Percentiles rank a stretch among this genome's conserved stretches.
Conservation (phyloP, 306 rosid genomes). For the Trichosanthes truncata region DNA sequence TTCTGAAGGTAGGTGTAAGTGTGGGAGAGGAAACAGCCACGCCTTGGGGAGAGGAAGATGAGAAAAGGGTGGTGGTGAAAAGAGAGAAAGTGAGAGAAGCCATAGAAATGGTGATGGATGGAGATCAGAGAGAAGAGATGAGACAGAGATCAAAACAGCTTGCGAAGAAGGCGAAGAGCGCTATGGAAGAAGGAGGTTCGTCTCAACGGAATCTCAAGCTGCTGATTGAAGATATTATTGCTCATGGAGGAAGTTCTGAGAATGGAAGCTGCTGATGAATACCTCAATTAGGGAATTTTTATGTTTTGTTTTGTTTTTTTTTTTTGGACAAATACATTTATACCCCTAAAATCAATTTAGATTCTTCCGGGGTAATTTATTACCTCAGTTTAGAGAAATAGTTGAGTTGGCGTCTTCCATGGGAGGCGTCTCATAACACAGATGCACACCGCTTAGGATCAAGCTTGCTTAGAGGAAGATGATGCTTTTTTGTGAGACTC, state of each 20-base stretch:
- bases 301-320: too few relatives aligned
- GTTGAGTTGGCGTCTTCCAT: too few relatives aligned
- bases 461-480: too few relatives aligned
- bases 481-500: too few relatives aligned
- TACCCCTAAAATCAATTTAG: too few relatives aligned
- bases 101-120: slow-evolving; percentile 29
- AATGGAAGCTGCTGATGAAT: neutral
- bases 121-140: slow-evolving; percentile 26
- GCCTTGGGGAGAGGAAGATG: slow-evolving; percentile 32
- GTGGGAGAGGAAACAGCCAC: slow-evolving; percentile 30
- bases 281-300: too few relatives aligned
- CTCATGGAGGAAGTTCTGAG: neutral
- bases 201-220: slow-evolving; percentile 26
- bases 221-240: slow-evolving; percentile 35
- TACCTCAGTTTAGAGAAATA: too few relatives aligned
- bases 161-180: slow-evolving; percentile 27
- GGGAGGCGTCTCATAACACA: too few relatives aligned
- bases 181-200: slow-evolving; percentile 51
- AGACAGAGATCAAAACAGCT: slow-evolving; percentile 24
- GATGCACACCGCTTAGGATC: too few relatives aligned
- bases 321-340: too few relatives aligned
- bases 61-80: slow-evolving; percentile 30
- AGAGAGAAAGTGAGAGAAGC: slow-evolving; percentile 26
- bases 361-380: too few relatives aligned
- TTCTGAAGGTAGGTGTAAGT: slow-evolving; percentile 27